A percentile compares a stretch with the other conserved stretches of the same genome.
phyloP scores from a whole-genome alignment of 1,139 yeast species.

The Yamadazyma sp. region DNA sequence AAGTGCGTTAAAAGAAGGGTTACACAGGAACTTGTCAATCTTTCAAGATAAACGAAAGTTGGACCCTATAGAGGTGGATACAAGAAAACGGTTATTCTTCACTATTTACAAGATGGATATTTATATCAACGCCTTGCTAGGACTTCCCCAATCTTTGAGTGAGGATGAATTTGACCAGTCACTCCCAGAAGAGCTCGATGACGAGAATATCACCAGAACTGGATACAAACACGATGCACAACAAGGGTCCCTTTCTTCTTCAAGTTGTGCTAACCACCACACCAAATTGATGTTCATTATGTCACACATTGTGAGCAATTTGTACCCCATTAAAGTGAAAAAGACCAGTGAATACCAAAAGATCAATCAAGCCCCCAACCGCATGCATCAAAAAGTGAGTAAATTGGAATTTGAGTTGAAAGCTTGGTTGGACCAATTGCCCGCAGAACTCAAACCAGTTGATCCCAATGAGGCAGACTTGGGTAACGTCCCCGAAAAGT shows the following conservation, averaged over 20 bases:
- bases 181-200: conserved; percentile 81
- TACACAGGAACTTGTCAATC: conserved; percentile 69
- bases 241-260: conserved; percentile 57
- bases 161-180: conserved; percentile 90
- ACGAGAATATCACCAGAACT: conserved; percentile 76
- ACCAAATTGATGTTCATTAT: conserved; percentile 61
- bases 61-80: conserved; percentile 83
- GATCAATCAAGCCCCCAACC: conserved; percentile 28
- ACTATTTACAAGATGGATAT: conserved; percentile 91
- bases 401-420: conserved; percentile 71
- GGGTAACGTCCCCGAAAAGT: conserved; percentile 52
- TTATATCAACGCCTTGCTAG: conserved; percentile 84
- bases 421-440: conserved; percentile 73
- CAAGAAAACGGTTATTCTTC: conserved; percentile 82
- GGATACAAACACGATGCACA: conserved; percentile 44
- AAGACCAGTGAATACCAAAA: conserved; percentile 8
- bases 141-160: conserved; percentile 73
- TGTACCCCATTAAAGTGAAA: conserved; percentile 42
- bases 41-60: conserved; percentile 51
- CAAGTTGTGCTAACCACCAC: conserved; percentile 85
- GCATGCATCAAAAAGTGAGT: conserved; percentile 64
- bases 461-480: conserved; percentile 42
- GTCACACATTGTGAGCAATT: conserved; percentile 42
- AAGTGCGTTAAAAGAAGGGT: conserved; percentile 83
- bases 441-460: conserved; percentile 73